Conservation (phyloP, 78 protist species). For the Dictyostelium discoideum region DNA sequence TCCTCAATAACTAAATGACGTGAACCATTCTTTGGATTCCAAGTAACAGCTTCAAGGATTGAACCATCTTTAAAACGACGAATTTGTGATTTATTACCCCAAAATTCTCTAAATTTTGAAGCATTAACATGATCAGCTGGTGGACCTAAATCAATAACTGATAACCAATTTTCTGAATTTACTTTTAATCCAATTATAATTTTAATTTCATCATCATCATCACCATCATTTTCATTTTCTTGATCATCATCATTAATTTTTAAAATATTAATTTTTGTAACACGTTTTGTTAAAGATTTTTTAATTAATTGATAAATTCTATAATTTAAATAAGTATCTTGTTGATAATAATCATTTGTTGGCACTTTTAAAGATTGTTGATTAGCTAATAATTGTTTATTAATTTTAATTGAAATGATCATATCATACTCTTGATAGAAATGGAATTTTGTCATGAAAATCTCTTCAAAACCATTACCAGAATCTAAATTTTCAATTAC, state of each 20-base stretch:
- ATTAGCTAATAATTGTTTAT: neutral
- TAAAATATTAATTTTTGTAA: neutral
- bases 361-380: neutral
- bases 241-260: neutral
- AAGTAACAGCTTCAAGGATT: constrained; percentile 56
- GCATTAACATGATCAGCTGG: constrained; percentile 68
- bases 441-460: constrained; percentile 39
- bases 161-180: constrained; percentile 40
- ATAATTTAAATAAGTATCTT: constrained; percentile 9
- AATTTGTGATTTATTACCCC: constrained; percentile 73
- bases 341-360: constrained; percentile 35
- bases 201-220: neutral
- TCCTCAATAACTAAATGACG: constrained; percentile 61
- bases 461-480: constrained; percentile 62
- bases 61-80: constrained; percentile 83
- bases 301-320: neutral
- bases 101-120: constrained; percentile 23
- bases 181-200: constrained; percentile 27
- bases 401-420: constrained; percentile 1
- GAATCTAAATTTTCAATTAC: constrained; percentile 17
- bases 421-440: constrained; percentile 12
- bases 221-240: neutral
- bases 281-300: constrained; percentile 34
- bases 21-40: constrained; percentile 32
- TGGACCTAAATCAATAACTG: constrained; percentile 67